phyloP scores from a whole-genome alignment of 768 basidiomycete species.

The Chalciporus sphaerocephalus region DNA sequence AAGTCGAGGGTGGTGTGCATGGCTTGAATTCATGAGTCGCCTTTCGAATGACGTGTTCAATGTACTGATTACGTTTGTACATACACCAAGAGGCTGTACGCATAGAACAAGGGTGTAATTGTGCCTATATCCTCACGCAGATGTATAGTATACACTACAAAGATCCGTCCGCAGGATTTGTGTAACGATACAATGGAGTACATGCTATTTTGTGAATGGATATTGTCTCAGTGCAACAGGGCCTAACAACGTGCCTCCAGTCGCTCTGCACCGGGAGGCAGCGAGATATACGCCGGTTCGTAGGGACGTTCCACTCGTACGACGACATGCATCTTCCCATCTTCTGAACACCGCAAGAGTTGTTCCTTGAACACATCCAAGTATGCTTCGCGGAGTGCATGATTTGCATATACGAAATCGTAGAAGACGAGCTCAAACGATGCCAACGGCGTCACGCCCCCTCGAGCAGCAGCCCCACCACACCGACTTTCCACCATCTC shows the following conservation, averaged over 20 bases:
- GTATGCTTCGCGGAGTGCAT: slow-evolving; percentile 11
- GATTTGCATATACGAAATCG: slow-evolving; percentile 18
- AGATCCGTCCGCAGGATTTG: neutral
- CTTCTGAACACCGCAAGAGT: slow-evolving; percentile 19
- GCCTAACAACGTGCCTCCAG: too few relatives aligned
- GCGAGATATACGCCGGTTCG: slow-evolving; percentile 20
- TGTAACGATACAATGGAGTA: neutral
- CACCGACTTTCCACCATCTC: slow-evolving; percentile 19
- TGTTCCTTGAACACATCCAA: slow-evolving; percentile 22
- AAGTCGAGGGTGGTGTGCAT: slow-evolving; percentile 94
- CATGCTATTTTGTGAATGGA: neutral
- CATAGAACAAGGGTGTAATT: slow-evolving; percentile 14
- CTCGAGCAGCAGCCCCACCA: slow-evolving; percentile 7
- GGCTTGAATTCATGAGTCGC: slow-evolving; percentile 85
- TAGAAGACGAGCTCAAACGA: slow-evolving; percentile 23
- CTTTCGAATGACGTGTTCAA: slow-evolving; percentile 1
- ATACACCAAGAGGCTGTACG: slow-evolving; percentile 56
- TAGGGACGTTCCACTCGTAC: slow-evolving; percentile 26
- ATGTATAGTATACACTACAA: neutral
- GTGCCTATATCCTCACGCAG: neutral
- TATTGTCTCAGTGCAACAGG: neutral
- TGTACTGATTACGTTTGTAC: slow-evolving; percentile 25
- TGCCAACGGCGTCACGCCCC: slow-evolving; percentile 10
- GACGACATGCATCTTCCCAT: slow-evolving; percentile 21
- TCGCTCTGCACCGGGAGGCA: slow-evolving; percentile 10